Conservation (phyloP, 75 land plant genomes). For the Azolla pinnata region DNA sequence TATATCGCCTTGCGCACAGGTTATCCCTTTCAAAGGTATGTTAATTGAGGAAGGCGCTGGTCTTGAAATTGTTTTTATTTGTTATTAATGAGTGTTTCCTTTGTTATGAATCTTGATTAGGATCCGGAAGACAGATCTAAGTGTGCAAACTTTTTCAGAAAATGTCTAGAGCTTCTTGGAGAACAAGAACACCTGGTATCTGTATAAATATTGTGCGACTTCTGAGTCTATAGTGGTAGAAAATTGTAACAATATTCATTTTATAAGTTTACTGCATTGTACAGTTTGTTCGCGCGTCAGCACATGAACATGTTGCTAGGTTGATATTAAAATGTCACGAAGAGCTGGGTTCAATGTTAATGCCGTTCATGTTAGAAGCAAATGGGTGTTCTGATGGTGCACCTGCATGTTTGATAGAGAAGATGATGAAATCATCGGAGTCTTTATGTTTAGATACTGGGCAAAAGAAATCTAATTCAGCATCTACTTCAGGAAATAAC, state of each 20-base stretch:
- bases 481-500: not conserved
- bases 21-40: conserved; percentile 87
- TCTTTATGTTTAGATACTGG: not conserved
- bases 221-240: too few species aligned
- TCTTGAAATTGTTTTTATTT: too few species aligned
- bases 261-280: not conserved
- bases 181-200: conserved; percentile 88
- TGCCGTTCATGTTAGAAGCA: conserved; percentile 47
- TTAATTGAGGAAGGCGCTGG: too few species aligned
- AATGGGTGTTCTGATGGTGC: conserved; percentile 3
- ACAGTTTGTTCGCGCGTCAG: conserved; percentile 88
- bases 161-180: conserved; percentile 78
- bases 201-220: too few species aligned
- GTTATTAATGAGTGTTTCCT: too few species aligned
- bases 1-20: conserved; percentile 88
- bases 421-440: not conserved
- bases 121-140: conserved; percentile 53
- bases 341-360: conserved; percentile 60
- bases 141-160: conserved; percentile 78
- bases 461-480: not conserved
- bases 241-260: too few species aligned
- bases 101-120: conserved; percentile 53
- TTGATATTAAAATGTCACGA: conserved; percentile 70
- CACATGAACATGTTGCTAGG: conserved; percentile 97
- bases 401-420: not conserved